Conservation (phyloP, 2,329 filamentous ascomycete species). For the Penicillium concentricum region DNA sequence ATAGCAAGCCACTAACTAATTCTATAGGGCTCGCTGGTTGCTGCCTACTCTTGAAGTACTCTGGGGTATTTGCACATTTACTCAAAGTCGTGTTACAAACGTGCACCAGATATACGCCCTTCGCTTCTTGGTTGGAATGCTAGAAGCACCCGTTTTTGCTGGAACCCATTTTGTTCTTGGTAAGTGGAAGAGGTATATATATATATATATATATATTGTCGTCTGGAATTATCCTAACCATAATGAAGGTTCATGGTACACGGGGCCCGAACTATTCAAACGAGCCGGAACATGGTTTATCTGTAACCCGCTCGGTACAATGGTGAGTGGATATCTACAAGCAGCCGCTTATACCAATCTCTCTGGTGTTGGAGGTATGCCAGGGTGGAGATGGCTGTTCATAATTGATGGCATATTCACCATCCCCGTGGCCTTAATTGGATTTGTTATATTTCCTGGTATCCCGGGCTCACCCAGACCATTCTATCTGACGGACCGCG, state of each 20-base stretch:
- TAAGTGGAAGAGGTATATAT: too few species aligned
- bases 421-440: conserved; percentile 55
- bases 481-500: conserved; percentile 37
- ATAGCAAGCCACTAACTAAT: neutral
- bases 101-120: conserved; percentile 35
- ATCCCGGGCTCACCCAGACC: conserved; percentile 44
- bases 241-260: conserved; percentile 42
- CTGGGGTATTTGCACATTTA: conserved; percentile 38
- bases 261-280: conserved; percentile 51
- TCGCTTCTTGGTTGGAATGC: conserved; percentile 35
- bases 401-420: conserved; percentile 59
- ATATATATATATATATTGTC: neutral
- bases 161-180: conserved; percentile 36
- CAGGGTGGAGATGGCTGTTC: conserved; percentile 58
- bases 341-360: conserved; percentile 55
- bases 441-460: conserved; percentile 51
- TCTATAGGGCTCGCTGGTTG: conserved; percentile 26
- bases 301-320: conserved; percentile 53
- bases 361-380: conserved; percentile 50
- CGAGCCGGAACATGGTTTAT: conserved; percentile 56
- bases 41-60: conserved; percentile 33
- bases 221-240: neutral
- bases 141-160: conserved; percentile 35
- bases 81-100: conserved; percentile 33
- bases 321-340: conserved; percentile 60